Base-by-base conservation (phyloP, 176 grass and related monocot species). In the Oryza meridionalis region DNA sequence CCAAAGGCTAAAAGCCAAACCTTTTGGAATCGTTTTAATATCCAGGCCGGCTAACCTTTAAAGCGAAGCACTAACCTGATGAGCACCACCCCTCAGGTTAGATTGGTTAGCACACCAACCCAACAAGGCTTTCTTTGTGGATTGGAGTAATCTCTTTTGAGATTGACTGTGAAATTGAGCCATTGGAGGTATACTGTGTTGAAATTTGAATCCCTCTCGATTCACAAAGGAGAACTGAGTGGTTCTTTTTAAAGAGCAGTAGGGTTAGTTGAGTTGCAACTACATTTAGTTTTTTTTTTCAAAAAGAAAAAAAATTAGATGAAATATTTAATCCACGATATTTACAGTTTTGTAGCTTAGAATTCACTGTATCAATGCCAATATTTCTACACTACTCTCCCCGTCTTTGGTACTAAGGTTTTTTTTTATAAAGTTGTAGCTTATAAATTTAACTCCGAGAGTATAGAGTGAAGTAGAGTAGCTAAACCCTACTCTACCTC, bases 51-150 rank as follows among this genome's bases (percentile, higher is more conserved):
- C 22, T 16, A 44, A 11, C 15, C 84, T 86, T 80, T 40, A 80
- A 86, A 86, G 77, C 59, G 44, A 86, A 80, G 69, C 84, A 78
- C 37, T 7, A 78, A 8, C 16, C 37, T 29, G 11, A 66, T 2
- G 29, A 31, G 2, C 67, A 24, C 46, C 11, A 49, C 0, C 11
- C 11, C 55, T 61, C 58, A 62, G 58, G 58, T 62, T 62, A 22
- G 53, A 58, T 58, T 58, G 53, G 19, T 58, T 58, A 58, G 17
- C 53, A 58, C 53, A 58, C 17, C 14, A n/a, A 55, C 51, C 51
- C 51, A 55, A 55, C 9, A 19, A 58, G 5, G 21, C 21, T 61
- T 22, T 9, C 1, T 11, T 11, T 62, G 9, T 4, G 2, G 58
- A 62, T 62, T 62, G 10, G 58, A 24, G 19, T 24, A 62, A 24